phyloP scores from a whole-genome alignment of 2,329 filamentous ascomycete species.

The Ophiostoma quercus region DNA sequence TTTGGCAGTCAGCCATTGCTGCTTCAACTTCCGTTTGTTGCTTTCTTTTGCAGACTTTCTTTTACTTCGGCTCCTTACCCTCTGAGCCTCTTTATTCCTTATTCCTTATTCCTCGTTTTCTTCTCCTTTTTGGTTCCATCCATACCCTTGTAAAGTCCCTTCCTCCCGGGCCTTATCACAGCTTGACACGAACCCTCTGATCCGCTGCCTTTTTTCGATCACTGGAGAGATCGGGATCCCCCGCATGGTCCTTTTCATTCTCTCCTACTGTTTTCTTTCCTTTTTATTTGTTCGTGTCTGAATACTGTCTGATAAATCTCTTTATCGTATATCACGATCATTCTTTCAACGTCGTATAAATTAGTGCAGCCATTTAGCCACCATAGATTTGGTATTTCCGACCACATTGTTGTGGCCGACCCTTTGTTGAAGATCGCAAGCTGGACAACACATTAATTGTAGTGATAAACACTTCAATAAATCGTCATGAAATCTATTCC shows the following conservation, averaged over 20 bases:
- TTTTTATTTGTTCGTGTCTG: not conserved
- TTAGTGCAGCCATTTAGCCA: not conserved
- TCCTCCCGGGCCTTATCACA: not conserved
- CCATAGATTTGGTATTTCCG: not conserved
- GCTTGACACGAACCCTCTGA: not conserved
- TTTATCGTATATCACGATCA: not conserved
- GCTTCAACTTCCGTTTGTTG: not conserved
- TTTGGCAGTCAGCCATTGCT: not conserved
- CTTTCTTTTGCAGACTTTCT: not conserved
- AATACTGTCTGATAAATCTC: not conserved
- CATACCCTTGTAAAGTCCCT: not conserved
- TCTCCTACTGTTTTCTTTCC: not conserved
- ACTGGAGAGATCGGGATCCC: not conserved
- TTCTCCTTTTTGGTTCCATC: no score
- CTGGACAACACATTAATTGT: not conserved
- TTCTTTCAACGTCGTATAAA: not conserved
- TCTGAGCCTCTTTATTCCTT: no score
- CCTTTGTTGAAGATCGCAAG: not conserved
- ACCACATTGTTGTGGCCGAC: not conserved
- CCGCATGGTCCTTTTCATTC: not conserved
- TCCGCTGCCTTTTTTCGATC: not conserved
- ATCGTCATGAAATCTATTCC: not conserved
- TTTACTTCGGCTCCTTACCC: no score
- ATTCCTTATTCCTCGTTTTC: no score
- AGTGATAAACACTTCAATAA: not conserved